Evolutionary conservation across 441 rosid genomes (phyloP), one percentile per base, ranked within the genome.

Genomic region (Oxalis stricta): DNA sequence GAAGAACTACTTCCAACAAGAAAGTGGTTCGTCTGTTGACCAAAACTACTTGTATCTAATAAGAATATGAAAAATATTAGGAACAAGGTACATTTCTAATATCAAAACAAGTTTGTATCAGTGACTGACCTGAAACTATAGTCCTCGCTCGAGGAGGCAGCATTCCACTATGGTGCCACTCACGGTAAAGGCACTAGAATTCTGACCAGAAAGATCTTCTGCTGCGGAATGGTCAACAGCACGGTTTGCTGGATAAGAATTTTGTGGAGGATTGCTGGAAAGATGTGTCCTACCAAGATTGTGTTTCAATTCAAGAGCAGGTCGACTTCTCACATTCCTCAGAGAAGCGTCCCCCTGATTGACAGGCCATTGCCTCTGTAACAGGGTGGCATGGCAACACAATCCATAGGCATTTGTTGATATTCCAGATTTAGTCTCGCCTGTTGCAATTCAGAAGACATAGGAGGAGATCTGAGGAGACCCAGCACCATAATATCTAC

Each of bases 271-370:
- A 71, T 48, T 66, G 64, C 58, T 60, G 56, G 78, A 50, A 26
- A 78, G 53, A 59, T 65, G 66, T 34, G 65, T 59, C 65, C 78
- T 63, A 44, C 56, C 61, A 32, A 65, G 32, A 52, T 63, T 68
- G 52, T 73, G 41, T 64, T 79, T 91, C 53, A 72, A 56, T 64
- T 77, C 82, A 60, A 68, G 44, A 18, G 76, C 77, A 44, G 79
- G 65, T 51, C 97, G 77, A 35, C 71, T 84, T 59, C 97, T 70
- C 45, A 88, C 95, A 58, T 82, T 84, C 72, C 95, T 77, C 22
- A 56, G 29, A 63, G 87, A 75, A 60, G 75, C 58, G 56, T 88
- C 93, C 74, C 77, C 63, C 82, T 60, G 38, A 71, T 44, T 41
- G 73, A 67, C 50, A 68, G 71, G 49, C 56, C 53, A 48, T 66